Evolutionary conservation across 257 asterid species (phyloP), one percentile per base, ranked within the genome.

Genomic region (Ilex aquifolium): DNA sequence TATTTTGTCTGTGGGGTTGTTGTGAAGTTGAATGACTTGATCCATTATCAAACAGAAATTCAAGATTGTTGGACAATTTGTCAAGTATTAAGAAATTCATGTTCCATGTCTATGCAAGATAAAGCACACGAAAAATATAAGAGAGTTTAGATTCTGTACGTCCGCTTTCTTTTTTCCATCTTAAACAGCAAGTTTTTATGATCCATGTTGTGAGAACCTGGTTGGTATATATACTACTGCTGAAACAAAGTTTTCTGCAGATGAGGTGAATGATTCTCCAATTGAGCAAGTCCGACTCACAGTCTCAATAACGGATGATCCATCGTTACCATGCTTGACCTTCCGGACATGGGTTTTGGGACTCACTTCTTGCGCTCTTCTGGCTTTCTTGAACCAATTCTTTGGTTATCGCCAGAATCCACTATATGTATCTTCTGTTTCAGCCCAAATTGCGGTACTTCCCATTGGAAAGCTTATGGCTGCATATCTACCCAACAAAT

Each of bases 271-370:
- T 42, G 95, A 86, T 81, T 80, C 74, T 54, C 95, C 90, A 0
- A 69, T 86, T 0, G 95, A 86, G 59, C 79, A 86, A 81, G 95
- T 86, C 10, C 79, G 87, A n/a, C 82, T 86, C 31, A 86, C 86
- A 0, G 95, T 86, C 1, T 76, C 95, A 11, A 83, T 64, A 65
- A 79, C 88, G 8, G 95, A 86, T 44, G 95, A 86, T 71, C 90
- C 88, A n/a, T 64, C 78, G 3, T 72, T 83, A 16, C 90, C 91
- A 27, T 83, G 90, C 44, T 56, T 86, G 65, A 86, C 95, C 0
- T 80, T 83, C 49, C 73, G 95, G 61, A 86, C 95, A 65, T 86
- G 95, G 95, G 46, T 75, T 53, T 10, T 86, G 15, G 95, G 95
- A 36, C 72, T 83, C 15, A 54, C 72, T 44, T 83, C 86, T 13